Base-by-base conservation (phyloP, 2,329 filamentous ascomycete species). In the Pseudonectria buxi region DNA sequence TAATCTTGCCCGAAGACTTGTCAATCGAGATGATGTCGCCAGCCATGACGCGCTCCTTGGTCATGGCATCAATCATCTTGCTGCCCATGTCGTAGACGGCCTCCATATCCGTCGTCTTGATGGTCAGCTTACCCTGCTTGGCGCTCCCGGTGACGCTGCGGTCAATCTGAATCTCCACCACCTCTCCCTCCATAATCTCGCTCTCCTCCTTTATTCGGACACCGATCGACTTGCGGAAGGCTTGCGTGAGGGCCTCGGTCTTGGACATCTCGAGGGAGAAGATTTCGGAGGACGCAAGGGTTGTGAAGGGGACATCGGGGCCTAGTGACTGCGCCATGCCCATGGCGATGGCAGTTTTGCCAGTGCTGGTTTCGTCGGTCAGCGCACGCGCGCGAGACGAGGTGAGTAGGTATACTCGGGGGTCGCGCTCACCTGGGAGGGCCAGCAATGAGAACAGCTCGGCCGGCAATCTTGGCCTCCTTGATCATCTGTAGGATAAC, bases 21-120 rank as follows among this genome's bases (percentile, higher is more conserved):
- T 98, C 92, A 52, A 98, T 96, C 38, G 86, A 94, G 54, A 98
- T 94, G 49, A 98, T 92, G 60, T 98, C 92, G 52, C 92, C 92
- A 4, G 92, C 92, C 82, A 96, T 95, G 47, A 98, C 87, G 54
- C 94, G 90, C 70, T 98, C 92, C 67, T 96, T 96, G 49, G 89
- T 95, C 88, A 98, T 95, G 47, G 88, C 88, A 59, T 98, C 92
- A 49, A 98, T 98, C 92, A 98, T 96, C 68, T 96, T 96, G 49
- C 85, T 90, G 47, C 92, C 92, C 89, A 98, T 95, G 56, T 98
- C 92, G 68, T 96, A 98, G 48, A 98, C 86, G 10, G 92, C 95
- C 66, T 98, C 92, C 92, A 98, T 98, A 62, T 98, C 92, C 39
- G 90, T 96, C 10, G 92, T 98, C 69, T 98, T 98, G 69, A 98